These are phyloP conservation scores for Ustilago shanxiensis DNA, from an alignment of 1,284 basidiomycete genomes.

Conservation along the genomic window DNA sequence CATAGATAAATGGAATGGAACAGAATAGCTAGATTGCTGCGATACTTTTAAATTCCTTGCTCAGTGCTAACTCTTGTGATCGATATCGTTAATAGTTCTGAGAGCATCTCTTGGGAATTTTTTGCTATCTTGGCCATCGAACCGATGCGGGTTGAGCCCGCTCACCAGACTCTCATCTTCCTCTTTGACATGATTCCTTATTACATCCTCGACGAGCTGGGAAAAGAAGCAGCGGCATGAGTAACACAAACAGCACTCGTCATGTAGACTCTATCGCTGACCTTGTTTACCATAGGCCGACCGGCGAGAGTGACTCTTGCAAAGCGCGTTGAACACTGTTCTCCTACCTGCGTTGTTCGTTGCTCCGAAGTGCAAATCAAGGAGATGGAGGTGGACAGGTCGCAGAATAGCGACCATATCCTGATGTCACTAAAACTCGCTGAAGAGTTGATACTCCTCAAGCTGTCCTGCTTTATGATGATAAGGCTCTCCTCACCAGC, in stretches of 20 bases:
- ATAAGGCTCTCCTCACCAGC: too few species aligned
- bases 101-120: constrained; percentile 7
- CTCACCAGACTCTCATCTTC: constrained; percentile 8
- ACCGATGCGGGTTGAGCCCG: constrained; percentile 4
- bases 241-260: constrained; percentile 22
- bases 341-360: background rate
- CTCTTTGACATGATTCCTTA: background rate
- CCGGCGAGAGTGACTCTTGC: constrained; percentile 28
- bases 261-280: constrained; percentile 9
- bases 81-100: constrained; percentile 22
- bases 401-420: too few species aligned
- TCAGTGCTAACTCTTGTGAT: constrained; percentile 19
- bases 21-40: background rate
- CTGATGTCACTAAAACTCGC: too few species aligned
- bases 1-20: background rate
- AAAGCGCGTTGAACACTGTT: constrained; percentile 18
- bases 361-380: too few species aligned
- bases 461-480: too few species aligned
- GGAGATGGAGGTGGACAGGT: too few species aligned
- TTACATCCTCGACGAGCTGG: constrained; percentile 12
- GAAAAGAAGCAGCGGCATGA: constrained; percentile 18
- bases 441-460: too few species aligned
- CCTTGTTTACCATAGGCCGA: constrained; percentile 9
- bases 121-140: background rate
- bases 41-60: background rate